A percentile compares a stretch with the other conserved stretches of the same genome.
phyloP scores from a whole-genome alignment of 106 monocot genomes.

The Phalaenopsis equestris region DNA sequence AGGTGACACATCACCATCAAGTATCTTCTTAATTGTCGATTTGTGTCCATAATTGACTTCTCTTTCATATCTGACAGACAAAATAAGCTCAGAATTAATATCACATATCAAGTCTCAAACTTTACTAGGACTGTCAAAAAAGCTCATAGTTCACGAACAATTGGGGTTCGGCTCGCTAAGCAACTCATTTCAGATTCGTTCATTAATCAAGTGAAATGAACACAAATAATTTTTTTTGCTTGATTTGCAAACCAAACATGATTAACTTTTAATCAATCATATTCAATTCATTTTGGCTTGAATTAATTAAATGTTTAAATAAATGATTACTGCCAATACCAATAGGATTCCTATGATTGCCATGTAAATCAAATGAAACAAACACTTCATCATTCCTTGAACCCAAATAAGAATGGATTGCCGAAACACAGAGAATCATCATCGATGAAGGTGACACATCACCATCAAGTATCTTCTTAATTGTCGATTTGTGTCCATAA shows the following conservation, averaged over 20 bases:
- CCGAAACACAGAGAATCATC: constrained; percentile 84
- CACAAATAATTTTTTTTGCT: too few relatives aligned
- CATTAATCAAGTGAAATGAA: too few relatives aligned
- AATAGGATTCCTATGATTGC: constrained; percentile 12
- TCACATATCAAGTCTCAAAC: neutral
- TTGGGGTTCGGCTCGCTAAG: too few relatives aligned
- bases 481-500: constrained; percentile 71
- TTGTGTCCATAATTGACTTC: constrained; percentile 82
- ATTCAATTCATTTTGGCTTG: too few relatives aligned
- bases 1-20: constrained; percentile 87
- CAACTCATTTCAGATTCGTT: too few relatives aligned
- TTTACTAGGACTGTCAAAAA: too few relatives aligned
- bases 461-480: constrained; percentile 83
- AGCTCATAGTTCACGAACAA: too few relatives aligned
- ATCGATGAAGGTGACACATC: constrained; percentile 73
- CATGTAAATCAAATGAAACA: constrained; percentile 10
- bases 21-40: constrained; percentile 71
- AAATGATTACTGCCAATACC: constrained; percentile 5
- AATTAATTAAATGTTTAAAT: too few relatives aligned
- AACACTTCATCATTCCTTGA: constrained; percentile 13
- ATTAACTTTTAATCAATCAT: too few relatives aligned
- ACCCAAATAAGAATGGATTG: constrained; percentile 29
- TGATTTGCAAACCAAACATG: too few relatives aligned
- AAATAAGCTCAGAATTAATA: neutral
- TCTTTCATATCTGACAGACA: constrained; percentile 72